These are phyloP conservation scores for Penicillium thymicola DNA, from an alignment of 2,329 filamentous ascomycete genomes.

Conservation along the genomic window DNA sequence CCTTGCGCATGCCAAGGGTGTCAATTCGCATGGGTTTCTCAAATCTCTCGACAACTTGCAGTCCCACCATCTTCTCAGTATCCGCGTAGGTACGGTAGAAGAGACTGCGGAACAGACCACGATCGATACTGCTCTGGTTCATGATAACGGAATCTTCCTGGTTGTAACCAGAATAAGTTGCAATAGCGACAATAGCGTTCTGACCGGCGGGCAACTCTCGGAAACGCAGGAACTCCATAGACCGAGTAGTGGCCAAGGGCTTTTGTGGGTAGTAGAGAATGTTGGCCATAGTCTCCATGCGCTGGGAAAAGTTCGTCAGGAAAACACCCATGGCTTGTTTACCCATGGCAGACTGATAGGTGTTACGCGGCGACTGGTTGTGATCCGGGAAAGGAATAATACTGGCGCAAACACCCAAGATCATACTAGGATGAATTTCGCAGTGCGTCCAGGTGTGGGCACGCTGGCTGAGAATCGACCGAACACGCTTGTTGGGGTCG, in stretches of 20 bases:
- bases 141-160: conserved; percentile 99
- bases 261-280: conserved; percentile 99
- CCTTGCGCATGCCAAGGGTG: conserved; percentile 88
- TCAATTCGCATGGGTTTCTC: conserved; percentile 90
- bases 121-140: conserved; percentile 99
- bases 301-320: conserved; percentile 91
- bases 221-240: conserved; percentile 99
- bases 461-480: conserved; percentile 79
- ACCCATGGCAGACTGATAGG: conserved; percentile 98
- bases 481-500: conserved; percentile 81
- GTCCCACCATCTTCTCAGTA: conserved; percentile 91
- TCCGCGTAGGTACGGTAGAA: conserved; percentile 98
- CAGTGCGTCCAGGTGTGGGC: conserved; percentile 96
- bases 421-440: conserved; percentile 99
- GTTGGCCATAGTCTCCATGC: conserved; percentile 99
- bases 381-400: conserved; percentile 99
- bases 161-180: conserved; percentile 97
- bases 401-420: conserved; percentile 94
- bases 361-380: conserved; percentile 96
- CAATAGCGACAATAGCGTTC: conserved; percentile 97
- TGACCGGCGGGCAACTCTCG: conserved; percentile 93
- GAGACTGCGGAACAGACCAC: conserved; percentile 92
- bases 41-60: conserved; percentile 88
- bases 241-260: conserved; percentile 88
- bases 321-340: conserved; percentile 99